phyloP scores from a whole-genome alignment of 768 basidiomycete species.

The Naganishia randhawae region DNA sequence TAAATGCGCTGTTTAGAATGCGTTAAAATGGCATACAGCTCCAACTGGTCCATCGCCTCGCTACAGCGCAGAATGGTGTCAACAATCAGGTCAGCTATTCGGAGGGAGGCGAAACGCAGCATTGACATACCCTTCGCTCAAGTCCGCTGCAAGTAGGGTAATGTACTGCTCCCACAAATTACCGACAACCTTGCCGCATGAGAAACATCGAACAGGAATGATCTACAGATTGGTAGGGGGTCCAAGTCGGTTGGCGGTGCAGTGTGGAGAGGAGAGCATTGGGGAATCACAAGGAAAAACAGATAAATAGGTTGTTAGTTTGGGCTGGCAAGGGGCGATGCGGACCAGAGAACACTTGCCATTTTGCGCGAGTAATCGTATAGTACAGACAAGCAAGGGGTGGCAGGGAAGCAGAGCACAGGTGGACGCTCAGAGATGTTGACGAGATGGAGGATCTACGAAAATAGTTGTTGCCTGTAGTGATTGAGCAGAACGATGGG shows the following conservation, averaged over 20 bases:
- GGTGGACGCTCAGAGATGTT: background rate
- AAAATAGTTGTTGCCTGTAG: slow-evolving; percentile 2
- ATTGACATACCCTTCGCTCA: slow-evolving; percentile 79
- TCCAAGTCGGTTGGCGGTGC: background rate
- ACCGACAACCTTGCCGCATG: slow-evolving; percentile 94
- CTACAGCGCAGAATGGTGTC: slow-evolving; percentile 52
- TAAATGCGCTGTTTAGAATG: background rate
- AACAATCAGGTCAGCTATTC: slow-evolving; percentile 13
- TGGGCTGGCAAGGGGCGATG: background rate
- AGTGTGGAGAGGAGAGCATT: background rate
- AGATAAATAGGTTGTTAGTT: background rate
- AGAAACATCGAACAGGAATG: slow-evolving; percentile 92
- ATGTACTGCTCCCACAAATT: slow-evolving; percentile 92
- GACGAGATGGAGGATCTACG: background rate
- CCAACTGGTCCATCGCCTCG: slow-evolving; percentile 81
- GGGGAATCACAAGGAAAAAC: background rate
- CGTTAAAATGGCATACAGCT: slow-evolving; percentile 54
- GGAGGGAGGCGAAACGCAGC: background rate
- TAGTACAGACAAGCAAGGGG: background rate
- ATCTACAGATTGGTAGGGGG: slow-evolving; percentile 59
- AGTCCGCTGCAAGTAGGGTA: slow-evolving; percentile 71
- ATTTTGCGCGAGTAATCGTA: background rate
- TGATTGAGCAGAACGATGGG: background rate
- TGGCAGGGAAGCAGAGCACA: too few species aligned
- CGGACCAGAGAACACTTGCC: background rate